A percentile compares a stretch with the other conserved stretches of the same genome.
phyloP scores from a whole-genome alignment of 192 early-diverging fungal genomes.

The Powellomyces hirtus region DNA sequence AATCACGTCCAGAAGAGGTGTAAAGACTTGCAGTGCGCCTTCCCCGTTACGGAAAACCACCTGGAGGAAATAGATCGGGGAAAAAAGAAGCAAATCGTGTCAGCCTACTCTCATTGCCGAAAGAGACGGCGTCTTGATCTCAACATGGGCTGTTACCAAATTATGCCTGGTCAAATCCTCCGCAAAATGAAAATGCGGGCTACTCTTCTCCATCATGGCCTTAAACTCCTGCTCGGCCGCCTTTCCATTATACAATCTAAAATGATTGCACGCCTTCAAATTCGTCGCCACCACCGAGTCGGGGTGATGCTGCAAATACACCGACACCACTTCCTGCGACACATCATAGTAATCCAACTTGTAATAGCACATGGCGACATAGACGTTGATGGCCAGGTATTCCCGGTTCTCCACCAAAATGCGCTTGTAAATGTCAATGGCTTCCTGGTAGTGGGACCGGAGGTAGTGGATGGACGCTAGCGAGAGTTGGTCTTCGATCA shows the following conservation, averaged over 20 bases:
- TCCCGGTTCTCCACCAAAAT: slow-evolving; percentile 58
- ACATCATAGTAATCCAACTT: slow-evolving; percentile 68
- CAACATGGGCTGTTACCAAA: slow-evolving; percentile 15
- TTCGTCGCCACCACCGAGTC: slow-evolving; percentile 60
- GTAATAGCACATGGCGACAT: slow-evolving; percentile 67
- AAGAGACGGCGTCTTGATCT: slow-evolving; percentile 2
- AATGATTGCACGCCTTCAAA: slow-evolving; percentile 64
- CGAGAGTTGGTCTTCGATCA: slow-evolving; percentile 61
- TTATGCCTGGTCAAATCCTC: slow-evolving; percentile 59
- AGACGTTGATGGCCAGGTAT: slow-evolving; percentile 59
- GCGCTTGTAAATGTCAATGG: slow-evolving; percentile 66
- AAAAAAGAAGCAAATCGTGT: background rate
- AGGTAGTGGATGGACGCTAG: slow-evolving; percentile 64
- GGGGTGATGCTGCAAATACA: slow-evolving; percentile 56
- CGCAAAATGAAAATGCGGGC: slow-evolving; percentile 47
- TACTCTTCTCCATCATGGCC: slow-evolving; percentile 45
- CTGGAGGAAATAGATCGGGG: slow-evolving; percentile 12
- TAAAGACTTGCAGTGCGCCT: slow-evolving; percentile 57
- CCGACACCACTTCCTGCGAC: slow-evolving; percentile 59
- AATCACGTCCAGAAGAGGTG: slow-evolving; percentile 54
- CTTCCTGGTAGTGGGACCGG: slow-evolving; percentile 63
- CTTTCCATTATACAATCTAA: slow-evolving; percentile 62
- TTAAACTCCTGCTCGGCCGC: slow-evolving; percentile 60
- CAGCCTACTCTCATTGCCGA: background rate
- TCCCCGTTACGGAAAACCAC: slow-evolving; percentile 59